These are phyloP conservation scores for Boeremia lycopersici DNA, from an alignment of 2,329 filamentous ascomycete species.

Conservation along the genomic window DNA sequence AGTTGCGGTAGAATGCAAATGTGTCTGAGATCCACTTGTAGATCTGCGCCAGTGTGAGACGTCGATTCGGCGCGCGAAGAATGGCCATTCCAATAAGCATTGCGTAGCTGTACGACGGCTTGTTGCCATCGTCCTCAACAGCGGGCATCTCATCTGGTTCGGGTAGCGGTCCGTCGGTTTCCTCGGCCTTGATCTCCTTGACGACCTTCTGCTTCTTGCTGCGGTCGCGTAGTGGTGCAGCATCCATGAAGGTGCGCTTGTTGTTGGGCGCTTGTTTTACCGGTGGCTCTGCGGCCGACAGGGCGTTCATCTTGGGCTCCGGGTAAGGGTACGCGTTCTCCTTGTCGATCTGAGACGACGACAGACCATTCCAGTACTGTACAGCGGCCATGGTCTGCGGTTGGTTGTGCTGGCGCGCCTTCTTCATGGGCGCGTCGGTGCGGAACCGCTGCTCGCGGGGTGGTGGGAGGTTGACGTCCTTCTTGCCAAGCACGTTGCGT, in stretches of 20 bases:
- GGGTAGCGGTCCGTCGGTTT: conserved; percentile 62
- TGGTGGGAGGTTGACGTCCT: conserved; percentile 72
- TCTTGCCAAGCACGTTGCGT: conserved; percentile 63
- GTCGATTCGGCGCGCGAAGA: conserved; percentile 79
- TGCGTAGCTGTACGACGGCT: conserved; percentile 92
- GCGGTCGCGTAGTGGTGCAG: conserved; percentile 74
- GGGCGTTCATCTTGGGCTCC: conserved; percentile 42
- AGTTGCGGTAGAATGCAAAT: conserved; percentile 80
- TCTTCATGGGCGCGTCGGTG: conserved; percentile 75
- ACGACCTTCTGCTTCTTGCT: conserved; percentile 70
- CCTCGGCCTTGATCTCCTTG: conserved; percentile 55
- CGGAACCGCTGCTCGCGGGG: conserved; percentile 60
- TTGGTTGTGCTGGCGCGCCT: conserved; percentile 53
- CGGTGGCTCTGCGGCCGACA: conserved; percentile 36
- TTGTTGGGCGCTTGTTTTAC: conserved; percentile 38
- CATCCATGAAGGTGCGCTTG: conserved; percentile 72
- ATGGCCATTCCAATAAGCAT: conserved; percentile 97
- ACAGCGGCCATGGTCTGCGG: conserved; percentile 53
- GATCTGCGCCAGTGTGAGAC: conserved; percentile 89
- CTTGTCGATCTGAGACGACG: conserved; percentile 53
- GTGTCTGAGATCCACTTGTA: conserved; percentile 99
- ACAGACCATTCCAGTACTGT: conserved; percentile 59
- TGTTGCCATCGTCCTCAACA: conserved; percentile 83
- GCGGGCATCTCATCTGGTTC: conserved; percentile 78
- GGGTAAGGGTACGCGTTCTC: conserved; percentile 55